Conservation (phyloP, 805 yeast species). For the Yamadazyma paraphyllophila region DNA sequence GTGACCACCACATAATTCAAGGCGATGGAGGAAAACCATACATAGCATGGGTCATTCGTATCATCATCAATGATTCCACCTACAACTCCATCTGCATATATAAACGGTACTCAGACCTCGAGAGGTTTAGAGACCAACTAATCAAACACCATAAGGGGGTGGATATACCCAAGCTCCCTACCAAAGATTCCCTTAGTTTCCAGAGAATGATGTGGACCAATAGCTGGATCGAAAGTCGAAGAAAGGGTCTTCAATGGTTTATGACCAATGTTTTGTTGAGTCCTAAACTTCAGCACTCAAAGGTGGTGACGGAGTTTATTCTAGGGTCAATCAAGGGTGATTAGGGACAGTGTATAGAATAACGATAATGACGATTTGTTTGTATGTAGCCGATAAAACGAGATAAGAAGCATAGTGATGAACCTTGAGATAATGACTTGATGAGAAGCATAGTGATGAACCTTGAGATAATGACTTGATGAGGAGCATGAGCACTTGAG, state of each 20-base stretch:
- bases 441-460: no score
- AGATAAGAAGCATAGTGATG: no score
- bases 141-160: conserved; percentile 44
- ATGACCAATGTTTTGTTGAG: conserved; percentile 52
- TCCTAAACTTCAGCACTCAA: conserved; percentile 40
- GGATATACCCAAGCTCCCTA: conserved; percentile 50
- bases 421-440: no score
- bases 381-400: no score
- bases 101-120: conserved; percentile 68
- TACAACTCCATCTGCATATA: conserved; percentile 46
- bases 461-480: no score
- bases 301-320: conserved; percentile 39
- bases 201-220: conserved; percentile 37
- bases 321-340: neutral
- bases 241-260: conserved; percentile 61
- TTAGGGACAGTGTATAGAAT: neutral
- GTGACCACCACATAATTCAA: conserved; percentile 36
- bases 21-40: conserved; percentile 40
- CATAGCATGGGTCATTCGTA: conserved; percentile 38
- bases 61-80: conserved; percentile 34
- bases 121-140: conserved; percentile 38
- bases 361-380: no score
- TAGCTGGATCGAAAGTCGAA: conserved; percentile 51
- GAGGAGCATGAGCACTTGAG: no score
- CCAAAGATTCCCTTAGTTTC: conserved; percentile 43